A percentile compares a stretch with the other conserved stretches of the same genome.
Conservation (phyloP, 2,329 filamentous ascomycete species). For the Pseudogymnoascus sp. region DNA sequence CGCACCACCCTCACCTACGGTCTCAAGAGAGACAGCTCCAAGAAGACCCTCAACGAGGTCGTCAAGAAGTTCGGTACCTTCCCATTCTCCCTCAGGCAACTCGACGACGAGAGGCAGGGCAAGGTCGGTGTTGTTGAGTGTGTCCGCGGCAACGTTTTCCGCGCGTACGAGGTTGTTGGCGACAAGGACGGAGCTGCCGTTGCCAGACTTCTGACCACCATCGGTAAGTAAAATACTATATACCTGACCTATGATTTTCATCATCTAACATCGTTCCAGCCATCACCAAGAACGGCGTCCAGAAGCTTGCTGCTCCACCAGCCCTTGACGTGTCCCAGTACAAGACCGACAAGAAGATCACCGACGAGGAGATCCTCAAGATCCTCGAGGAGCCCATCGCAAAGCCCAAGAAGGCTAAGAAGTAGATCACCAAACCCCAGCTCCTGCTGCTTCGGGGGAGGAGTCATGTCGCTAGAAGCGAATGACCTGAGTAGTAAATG, state of each 20-base stretch:
- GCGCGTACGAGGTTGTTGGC: constrained; percentile 92
- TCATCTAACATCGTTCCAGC: constrained; percentile 41
- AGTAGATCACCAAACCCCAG: constrained; percentile 32
- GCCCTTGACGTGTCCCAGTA: constrained; percentile 69
- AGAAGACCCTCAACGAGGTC: constrained; percentile 86
- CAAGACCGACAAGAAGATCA: constrained; percentile 97
- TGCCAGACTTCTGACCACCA: constrained; percentile 77
- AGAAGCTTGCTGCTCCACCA: constrained; percentile 71
- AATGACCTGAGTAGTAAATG: not conserved
- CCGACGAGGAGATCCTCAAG: constrained; percentile 89
- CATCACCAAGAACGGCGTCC: constrained; percentile 95
- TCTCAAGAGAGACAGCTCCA: constrained; percentile 87
- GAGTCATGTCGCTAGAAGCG: not conserved
- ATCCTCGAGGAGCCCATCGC: constrained; percentile 82
- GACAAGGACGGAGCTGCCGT: constrained; percentile 85
- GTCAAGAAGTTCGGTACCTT: constrained; percentile 97
- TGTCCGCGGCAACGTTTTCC: constrained; percentile 83
- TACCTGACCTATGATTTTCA: not conserved
- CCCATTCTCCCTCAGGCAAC: constrained; percentile 93
- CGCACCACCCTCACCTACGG: constrained; percentile 86
- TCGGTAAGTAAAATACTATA: constrained; percentile 57
- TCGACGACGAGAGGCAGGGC: constrained; percentile 91
- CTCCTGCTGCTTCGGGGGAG: not conserved
- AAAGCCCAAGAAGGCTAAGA: constrained; percentile 69
- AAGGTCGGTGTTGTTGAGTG: constrained; percentile 96